phyloP scores from a whole-genome alignment of 169 alveolate genomes.

The Toxoplasma gondii region DNA sequence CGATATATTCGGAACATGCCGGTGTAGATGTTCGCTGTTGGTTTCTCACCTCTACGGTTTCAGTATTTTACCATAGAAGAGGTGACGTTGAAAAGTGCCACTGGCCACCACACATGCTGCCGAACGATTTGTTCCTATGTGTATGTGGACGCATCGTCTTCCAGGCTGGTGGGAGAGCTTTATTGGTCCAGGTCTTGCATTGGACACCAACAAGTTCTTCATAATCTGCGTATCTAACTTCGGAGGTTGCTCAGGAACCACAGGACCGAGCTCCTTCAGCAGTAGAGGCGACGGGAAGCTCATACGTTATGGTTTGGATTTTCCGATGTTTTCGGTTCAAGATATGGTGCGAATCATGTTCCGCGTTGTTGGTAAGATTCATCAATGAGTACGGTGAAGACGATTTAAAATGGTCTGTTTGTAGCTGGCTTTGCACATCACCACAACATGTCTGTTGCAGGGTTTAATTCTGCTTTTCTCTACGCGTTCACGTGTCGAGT shows the following conservation, averaged over 20 bases:
- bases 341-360: slow-evolving; percentile 53
- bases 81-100: too few relatives aligned
- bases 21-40: too few relatives aligned
- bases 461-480: too few relatives aligned
- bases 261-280: slow-evolving; percentile 42
- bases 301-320: slow-evolving; percentile 30
- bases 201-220: slow-evolving; percentile 48
- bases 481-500: too few relatives aligned
- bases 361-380: not conserved
- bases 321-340: slow-evolving; percentile 29
- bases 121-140: too few relatives aligned
- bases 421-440: too few relatives aligned
- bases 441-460: too few relatives aligned
- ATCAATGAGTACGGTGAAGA: not conserved
- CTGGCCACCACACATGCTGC: too few relatives aligned
- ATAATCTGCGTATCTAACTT: slow-evolving; percentile 41
- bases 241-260: slow-evolving; percentile 45
- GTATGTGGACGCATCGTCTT: too few relatives aligned
- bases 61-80: too few relatives aligned
- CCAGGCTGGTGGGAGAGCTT: slow-evolving; percentile 62
- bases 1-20: too few relatives aligned
- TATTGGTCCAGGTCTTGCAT: slow-evolving; percentile 49
- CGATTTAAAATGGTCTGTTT: not conserved
- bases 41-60: too few relatives aligned
- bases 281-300: not conserved